Conservation (phyloP, 306 rosid species). For the Prunus mira region DNA sequence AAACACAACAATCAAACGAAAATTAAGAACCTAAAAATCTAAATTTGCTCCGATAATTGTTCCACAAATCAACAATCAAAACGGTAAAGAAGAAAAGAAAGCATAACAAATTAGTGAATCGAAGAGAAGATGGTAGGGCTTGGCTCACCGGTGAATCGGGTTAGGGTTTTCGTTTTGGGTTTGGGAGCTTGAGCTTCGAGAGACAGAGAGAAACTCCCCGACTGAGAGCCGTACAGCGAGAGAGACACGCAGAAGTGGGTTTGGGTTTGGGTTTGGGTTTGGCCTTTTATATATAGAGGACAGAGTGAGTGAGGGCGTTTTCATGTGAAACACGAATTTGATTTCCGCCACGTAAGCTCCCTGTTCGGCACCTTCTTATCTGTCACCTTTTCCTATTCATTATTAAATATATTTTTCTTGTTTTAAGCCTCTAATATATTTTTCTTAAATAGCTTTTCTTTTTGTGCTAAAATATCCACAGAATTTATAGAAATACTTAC, state of each 20-base stretch:
- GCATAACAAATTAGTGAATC: not conserved
- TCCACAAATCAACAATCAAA: not conserved
- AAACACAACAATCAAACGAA: not conserved
- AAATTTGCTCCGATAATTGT: not conserved
- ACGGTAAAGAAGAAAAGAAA: not conserved
- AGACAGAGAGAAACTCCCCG: not conserved
- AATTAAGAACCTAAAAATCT: too few species aligned
- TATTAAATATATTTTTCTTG: not conserved
- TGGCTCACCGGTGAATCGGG: constrained; percentile 7
- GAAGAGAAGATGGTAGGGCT: not conserved
- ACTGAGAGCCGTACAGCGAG: not conserved
- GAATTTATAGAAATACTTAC: not conserved
- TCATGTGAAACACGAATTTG: not conserved
- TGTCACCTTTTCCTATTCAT: too few species aligned
- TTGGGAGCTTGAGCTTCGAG: not conserved
- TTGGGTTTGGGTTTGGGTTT: not conserved
- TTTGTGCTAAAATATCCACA: not conserved
- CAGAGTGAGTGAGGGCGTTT: not conserved
- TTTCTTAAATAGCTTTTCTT: too few species aligned
- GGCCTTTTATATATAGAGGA: not conserved
- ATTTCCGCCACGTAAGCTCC: constrained; percentile 2
- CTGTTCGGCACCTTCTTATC: not conserved
- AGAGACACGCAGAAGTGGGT: not conserved
- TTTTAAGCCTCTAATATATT: not conserved
- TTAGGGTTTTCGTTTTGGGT: constrained; percentile 12